Base-by-base conservation (phyloP, 306 rosid species). In the Cicer judaicum region DNA sequence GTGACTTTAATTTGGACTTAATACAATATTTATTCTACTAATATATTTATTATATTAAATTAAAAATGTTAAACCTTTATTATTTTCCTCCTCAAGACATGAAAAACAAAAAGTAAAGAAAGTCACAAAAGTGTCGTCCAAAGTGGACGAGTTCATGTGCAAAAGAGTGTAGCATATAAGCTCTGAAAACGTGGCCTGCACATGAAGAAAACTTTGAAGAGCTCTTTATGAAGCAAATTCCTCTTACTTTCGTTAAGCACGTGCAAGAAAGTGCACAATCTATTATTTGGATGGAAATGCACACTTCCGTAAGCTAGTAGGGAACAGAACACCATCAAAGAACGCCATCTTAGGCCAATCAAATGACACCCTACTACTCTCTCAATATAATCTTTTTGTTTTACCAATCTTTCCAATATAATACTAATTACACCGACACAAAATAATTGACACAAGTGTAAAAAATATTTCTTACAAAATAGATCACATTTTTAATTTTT, bases 251-350 rank as follows among this genome's bases (percentile, higher is more conserved):
- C 16, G 6, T 70, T 4, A 73, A 43, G 44, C 87, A 84, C 55
- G 84, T 77, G 83, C 80, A 14, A 57, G 42, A 76, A 79, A 79
- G 59, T 71, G 59, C 70, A 19, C 54, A 61, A 52, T 54, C 43
- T 13, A 47, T 67, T 47, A 7, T 48, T 53, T 64, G 75, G 64
- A 42, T 3, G 6, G 44, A 69, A 44, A 68, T 13, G 21, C 62
- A 47, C 60, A 49, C 72, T 75, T 79, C 61, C 73, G 21, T 54
- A 54, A 61, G 61, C 38, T 2, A 67, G 2, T 1, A 47, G 64
- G 38, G 39, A 73, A 66, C 18, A 16, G 18, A 16, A 16, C 52
- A 0, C 12, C 10, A 38, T 7, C 73, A 54, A 75, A 54, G 43
- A 70, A 70, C 56, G 42, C 41, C 77, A 65, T 52, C 46, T 66